Evolutionary conservation across 1,284 basidiomycete species (phyloP).

Genomic region (Boletus hoseneyae): DNA sequence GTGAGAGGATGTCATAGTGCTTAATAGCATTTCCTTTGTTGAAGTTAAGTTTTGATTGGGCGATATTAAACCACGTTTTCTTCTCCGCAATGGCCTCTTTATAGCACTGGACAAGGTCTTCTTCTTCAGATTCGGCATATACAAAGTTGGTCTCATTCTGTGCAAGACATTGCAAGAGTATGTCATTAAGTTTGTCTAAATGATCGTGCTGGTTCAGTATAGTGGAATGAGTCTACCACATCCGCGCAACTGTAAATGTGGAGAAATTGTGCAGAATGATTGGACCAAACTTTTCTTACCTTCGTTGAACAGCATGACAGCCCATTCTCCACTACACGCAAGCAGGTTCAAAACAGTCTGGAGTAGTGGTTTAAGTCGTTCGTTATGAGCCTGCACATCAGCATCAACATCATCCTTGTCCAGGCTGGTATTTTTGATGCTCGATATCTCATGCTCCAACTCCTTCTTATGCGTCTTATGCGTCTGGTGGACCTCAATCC

Average conservation of each 20-base stretch:
- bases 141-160: slow-evolving; percentile 2
- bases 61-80: background rate
- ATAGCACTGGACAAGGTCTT: slow-evolving; percentile 1
- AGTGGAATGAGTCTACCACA: too few relatives aligned
- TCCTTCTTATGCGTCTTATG: too few relatives aligned
- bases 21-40: slow-evolving; percentile 1
- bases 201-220: too few relatives aligned
- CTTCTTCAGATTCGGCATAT: slow-evolving; percentile 2
- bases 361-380: background rate
- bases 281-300: background rate
- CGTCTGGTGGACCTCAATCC: slow-evolving; percentile 2
- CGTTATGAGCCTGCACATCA: background rate
- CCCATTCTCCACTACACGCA: slow-evolving; percentile 1
- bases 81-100: slow-evolving; percentile 1
- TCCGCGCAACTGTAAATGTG: too few relatives aligned
- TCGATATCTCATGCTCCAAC: background rate
- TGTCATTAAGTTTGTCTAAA: background rate
- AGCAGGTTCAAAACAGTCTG: background rate
- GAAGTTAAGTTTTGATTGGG: slow-evolving; percentile 1
- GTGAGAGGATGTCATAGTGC: slow-evolving; percentile 4
- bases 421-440: background rate
- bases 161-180: background rate
- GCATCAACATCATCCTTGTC: background rate
- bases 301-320: background rate
- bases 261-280: too few relatives aligned